Conservation (phyloP, 2,329 filamentous ascomycete species). For the Alternaria incomplexa region DNA sequence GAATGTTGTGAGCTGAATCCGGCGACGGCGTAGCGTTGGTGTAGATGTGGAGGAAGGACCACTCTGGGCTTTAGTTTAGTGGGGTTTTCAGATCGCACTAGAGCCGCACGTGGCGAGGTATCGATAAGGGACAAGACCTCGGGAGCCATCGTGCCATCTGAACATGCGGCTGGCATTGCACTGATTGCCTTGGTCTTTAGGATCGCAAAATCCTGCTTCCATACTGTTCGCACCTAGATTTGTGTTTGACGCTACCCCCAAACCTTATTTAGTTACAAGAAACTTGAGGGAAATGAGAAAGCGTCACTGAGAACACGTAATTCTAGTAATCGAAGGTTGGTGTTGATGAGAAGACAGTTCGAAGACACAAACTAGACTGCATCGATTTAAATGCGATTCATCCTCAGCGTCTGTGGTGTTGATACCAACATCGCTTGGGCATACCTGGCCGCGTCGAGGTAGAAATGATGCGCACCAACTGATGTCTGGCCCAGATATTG, state of each 20-base stretch:
- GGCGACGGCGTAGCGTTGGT: background rate
- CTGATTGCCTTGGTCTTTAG: background rate
- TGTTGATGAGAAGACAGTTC: background rate
- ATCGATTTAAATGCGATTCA: background rate
- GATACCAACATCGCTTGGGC: background rate
- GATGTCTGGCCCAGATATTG: background rate
- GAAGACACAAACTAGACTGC: background rate
- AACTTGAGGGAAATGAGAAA: background rate
- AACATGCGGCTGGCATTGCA: background rate
- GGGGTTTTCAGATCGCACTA: background rate
- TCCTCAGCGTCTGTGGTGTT: background rate
- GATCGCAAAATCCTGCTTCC: background rate
- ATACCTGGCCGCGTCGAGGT: background rate
- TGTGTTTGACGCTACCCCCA: background rate
- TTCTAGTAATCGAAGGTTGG: background rate
- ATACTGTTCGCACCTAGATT: background rate
- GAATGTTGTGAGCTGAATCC: background rate
- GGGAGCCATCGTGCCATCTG: background rate
- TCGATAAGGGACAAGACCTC: background rate
- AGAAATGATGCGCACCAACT: background rate
- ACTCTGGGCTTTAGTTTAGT: background rate
- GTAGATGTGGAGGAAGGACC: background rate
- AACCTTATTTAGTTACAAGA: background rate
- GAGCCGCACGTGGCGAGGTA: background rate
- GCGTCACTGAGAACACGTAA: background rate